Evolutionary conservation across 306 rosid genomes (phyloP), one percentile per base, ranked within the genome.

Genomic region (Carpinus viminea): DNA sequence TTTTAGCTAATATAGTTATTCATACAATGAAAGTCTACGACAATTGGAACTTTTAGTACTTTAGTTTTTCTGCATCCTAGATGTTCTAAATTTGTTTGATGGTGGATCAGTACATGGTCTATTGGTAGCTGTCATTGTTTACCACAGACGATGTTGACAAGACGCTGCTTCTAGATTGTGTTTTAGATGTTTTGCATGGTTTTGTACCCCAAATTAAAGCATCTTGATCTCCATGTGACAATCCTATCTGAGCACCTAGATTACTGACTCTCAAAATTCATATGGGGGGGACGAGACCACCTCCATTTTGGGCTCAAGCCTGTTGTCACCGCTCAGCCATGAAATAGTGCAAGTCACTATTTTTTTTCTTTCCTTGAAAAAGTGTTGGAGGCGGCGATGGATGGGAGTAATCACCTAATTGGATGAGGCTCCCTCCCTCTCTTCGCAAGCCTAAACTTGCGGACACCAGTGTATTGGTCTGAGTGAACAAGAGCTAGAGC

Each of bases 21-120:
- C 54, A 59, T 50, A 48, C 13, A 68, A 71, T 69, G 53, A 61
- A 73, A 41, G 56, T 41, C 73, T 45, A 43, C 41, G 53, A 76
- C 28, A 7, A 41, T 41, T 5, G 56, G 72, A 43, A 64, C 64
- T 64, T 41, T 15, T 12, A 45, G 54, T 75, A 57, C 76, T 72
- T 61, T 34, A 59, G 45, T 28, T 61, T 81, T 74, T 41, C 62
- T 75, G 51, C 69, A 70, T 60, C 55, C 59, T 59, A 78, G 75
- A 64, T 78, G 60, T 80, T 79, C 53, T 60, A 59, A 1, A 59
- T 59, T 28, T 24, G 28, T 28, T 11, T 26, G 65, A 24, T 59
- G 28, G 36, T 59, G 65, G 65, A 59, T 59, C 65, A 59, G 26
- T 21, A 36, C 15, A 24, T 11, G 36, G 65, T 28, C 65, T 59